Conservation (phyloP, 1,284 basidiomycete species). For the Phaffia rhodozyma region DNA sequence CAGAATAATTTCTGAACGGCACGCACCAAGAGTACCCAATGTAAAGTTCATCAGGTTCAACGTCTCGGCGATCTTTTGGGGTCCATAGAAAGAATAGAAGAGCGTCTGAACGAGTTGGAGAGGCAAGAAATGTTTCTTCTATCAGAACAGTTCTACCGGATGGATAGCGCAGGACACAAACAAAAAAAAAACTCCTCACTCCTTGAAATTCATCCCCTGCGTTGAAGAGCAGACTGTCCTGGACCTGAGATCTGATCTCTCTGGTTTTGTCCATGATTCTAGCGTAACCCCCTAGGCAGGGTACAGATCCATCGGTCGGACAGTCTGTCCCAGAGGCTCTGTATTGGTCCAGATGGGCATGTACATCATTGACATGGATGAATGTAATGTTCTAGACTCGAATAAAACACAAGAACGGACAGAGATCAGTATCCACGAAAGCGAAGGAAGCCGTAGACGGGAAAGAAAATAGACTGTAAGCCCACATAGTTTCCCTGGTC, state of each 20-base stretch:
- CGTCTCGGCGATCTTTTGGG: slow-evolving; percentile 33
- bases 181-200: not conserved
- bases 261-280: slow-evolving; percentile 36
- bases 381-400: slow-evolving; percentile 22
- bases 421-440: not conserved
- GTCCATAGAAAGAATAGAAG: slow-evolving; percentile 15
- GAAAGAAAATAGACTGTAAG: too few relatives aligned
- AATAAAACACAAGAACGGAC: not conserved
- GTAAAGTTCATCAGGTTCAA: slow-evolving; percentile 39
- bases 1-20: not conserved
- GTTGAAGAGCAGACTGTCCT: slow-evolving; percentile 37
- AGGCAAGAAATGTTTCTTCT: too few relatives aligned
- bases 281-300: slow-evolving; percentile 39
- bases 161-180: not conserved
- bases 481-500: slow-evolving; percentile 7
- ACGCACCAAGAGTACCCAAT: slow-evolving; percentile 22
- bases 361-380: slow-evolving; percentile 26
- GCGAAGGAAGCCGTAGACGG: not conserved
- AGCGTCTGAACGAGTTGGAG: not conserved
- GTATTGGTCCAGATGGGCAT: slow-evolving; percentile 38
- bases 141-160: not conserved
- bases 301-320: slow-evolving; percentile 22
- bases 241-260: slow-evolving; percentile 26
- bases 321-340: slow-evolving; percentile 27
- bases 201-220: slow-evolving; percentile 39